Evolutionary conservation across 331 rosid genomes (phyloP).

Genomic region (Ulmus americana): DNA sequence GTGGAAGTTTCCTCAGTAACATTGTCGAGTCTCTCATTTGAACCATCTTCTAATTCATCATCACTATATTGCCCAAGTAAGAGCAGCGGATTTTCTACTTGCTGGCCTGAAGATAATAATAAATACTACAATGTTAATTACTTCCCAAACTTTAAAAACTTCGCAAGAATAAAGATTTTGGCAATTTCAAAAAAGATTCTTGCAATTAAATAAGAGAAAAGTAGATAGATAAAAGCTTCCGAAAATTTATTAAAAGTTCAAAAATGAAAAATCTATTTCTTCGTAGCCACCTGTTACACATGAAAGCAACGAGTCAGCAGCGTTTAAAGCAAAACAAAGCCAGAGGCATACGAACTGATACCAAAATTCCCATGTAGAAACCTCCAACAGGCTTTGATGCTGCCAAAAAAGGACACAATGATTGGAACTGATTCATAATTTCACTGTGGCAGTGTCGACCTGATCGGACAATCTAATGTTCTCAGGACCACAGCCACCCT

Average conservation of each 20-base stretch:
- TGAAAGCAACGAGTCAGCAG: slow-evolving; percentile 52
- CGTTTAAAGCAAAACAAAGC: slow-evolving; percentile 57
- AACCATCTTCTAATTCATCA: slow-evolving; percentile 62
- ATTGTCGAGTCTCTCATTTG: slow-evolving; percentile 35
- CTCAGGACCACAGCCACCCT: slow-evolving; percentile 86
- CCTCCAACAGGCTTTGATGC: slow-evolving; percentile 64
- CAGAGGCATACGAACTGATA: slow-evolving; percentile 93
- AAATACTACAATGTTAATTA: slow-evolving; percentile 46
- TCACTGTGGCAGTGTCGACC: slow-evolving; percentile 69
- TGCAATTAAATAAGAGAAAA: slow-evolving; percentile 5
- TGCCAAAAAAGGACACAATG: slow-evolving; percentile 48
- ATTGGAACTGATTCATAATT: slow-evolving; percentile 59
- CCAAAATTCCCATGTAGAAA: slow-evolving; percentile 53
- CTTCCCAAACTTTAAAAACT: slow-evolving; percentile 19
- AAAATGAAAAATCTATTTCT: slow-evolving; percentile 36
- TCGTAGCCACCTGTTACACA: slow-evolving; percentile 73
- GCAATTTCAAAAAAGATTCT: slow-evolving; percentile 13
- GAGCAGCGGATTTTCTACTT: slow-evolving; percentile 72
- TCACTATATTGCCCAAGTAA: slow-evolving; percentile 95
- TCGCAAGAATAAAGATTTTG: slow-evolving; percentile 7
- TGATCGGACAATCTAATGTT: slow-evolving; percentile 63
- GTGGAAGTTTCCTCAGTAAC: slow-evolving; percentile 32
- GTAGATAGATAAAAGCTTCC: slow-evolving; percentile 13
- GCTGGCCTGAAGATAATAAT: slow-evolving; percentile 55
- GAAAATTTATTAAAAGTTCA: slow-evolving; percentile 29